Percentiles rank a stretch among this genome's conserved stretches.
Evolutionary conservation across 2,329 filamentous ascomycete genomes (phyloP).

Genomic region (Hypoxylon sp.): DNA sequence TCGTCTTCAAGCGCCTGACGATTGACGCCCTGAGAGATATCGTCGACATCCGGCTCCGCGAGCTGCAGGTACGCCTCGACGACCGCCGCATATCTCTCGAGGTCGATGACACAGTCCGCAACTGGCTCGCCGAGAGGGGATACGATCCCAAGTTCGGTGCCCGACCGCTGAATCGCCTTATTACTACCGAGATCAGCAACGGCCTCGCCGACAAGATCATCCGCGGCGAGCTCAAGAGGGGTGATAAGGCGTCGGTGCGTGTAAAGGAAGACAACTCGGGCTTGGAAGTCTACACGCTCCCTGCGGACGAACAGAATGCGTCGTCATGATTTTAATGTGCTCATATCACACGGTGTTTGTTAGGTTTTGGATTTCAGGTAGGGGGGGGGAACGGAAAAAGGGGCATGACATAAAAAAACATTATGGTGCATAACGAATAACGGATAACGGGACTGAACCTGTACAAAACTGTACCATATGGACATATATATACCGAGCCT

Average conservation of each 20-base stretch:
- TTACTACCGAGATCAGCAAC: constrained; percentile 90
- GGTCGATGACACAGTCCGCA: constrained; percentile 77
- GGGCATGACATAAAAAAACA: constrained; percentile 10
- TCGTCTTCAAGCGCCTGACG: constrained; percentile 91
- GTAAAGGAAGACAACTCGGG: constrained; percentile 72
- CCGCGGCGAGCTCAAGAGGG: constrained; percentile 80
- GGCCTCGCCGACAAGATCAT: constrained; percentile 92
- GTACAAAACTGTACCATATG: constrained; percentile 9
- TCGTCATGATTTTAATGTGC: constrained; percentile 15
- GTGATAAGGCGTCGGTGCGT: constrained; percentile 77
- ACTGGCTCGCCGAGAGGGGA: constrained; percentile 89
- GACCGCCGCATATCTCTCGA: constrained; percentile 84
- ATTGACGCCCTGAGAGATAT: constrained; percentile 85
- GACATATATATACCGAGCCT: constrained; percentile 9
- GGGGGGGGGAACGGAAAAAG: background rate
- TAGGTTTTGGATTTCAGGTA: background rate
- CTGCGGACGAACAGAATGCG: constrained; percentile 16
- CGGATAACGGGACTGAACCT: background rate
- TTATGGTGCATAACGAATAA: constrained; percentile 4
- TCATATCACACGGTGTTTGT: constrained; percentile 6
- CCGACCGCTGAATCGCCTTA: constrained; percentile 88
- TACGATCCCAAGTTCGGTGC: constrained; percentile 95
- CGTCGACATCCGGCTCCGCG: constrained; percentile 88
- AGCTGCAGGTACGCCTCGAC: constrained; percentile 84
- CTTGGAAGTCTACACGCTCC: constrained; percentile 60